Conservation (phyloP, 495 filamentous ascomycete genomes). For the Penicillium cosmopolitanum region DNA sequence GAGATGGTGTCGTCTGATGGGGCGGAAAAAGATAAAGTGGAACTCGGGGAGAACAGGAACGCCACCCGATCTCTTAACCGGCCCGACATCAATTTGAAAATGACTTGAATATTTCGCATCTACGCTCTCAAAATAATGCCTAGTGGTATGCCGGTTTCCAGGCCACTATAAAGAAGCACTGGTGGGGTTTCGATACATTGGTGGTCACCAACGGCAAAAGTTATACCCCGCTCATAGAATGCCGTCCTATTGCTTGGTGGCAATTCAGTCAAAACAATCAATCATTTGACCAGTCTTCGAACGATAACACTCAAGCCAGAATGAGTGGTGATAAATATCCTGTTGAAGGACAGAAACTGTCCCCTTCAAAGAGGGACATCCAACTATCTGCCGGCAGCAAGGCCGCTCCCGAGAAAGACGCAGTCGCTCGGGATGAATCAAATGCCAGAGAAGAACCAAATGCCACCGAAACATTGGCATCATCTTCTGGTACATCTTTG, state of each 20-base stretch:
- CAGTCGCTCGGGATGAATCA: neutral
- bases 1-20: neutral
- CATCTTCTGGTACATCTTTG: neutral
- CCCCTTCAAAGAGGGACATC: neutral
- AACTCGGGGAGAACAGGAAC: constrained; percentile 10
- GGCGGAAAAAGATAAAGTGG: constrained; percentile 4
- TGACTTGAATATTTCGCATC: no score
- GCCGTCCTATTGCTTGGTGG: neutral
- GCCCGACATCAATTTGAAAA: neutral
- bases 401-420: neutral
- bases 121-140: no score
- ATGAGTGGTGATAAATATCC: neutral
- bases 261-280: neutral
- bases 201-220: no score
- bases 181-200: no score
- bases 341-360: neutral
- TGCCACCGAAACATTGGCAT: neutral
- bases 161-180: neutral
- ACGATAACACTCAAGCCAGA: neutral
- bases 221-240: neutral
- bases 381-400: neutral
- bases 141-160: neutral
- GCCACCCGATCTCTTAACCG: constrained; percentile 5
- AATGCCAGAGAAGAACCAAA: neutral
- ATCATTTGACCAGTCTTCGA: neutral